Evolutionary conservation across 2,329 filamentous ascomycete genomes (phyloP), one percentile per base, ranked within the genome.

Genomic region (Laburnicola sp.): DNA sequence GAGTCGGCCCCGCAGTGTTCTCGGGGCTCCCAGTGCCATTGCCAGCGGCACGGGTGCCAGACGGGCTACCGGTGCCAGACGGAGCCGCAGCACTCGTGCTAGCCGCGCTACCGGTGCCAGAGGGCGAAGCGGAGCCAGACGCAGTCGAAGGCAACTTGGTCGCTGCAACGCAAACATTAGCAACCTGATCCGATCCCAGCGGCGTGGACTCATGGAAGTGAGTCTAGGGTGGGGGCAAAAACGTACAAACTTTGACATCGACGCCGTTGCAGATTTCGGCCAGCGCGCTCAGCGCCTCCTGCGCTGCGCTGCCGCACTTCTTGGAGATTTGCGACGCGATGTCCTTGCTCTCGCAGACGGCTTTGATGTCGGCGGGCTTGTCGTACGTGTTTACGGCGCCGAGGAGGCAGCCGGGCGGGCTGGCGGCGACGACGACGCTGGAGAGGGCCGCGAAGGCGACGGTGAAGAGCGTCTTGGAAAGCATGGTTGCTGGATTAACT

Each of bases 161-260:
- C n/a, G 62, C 56, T 62, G 41, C 30, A 16, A 16, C 27, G 11
- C 16, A 3, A 16, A 31, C 7, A 16, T 41, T 3, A 25, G 11
- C 5, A 45, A 44, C 23, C 9, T 6, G 28, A 32, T 21, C 25
- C 36, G 10, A 28, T 32, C 26, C 30, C 26, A 40, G 28, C 11
- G 4, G 30, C 22, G 5, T 10, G 25, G 16, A 16, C 16, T 16
- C 16, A 16, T 16, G 1, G 16, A 16, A 16, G 16, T 16, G 16
- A 16, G 16, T 16, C 6, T 30, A 6, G 16, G 30, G 21, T 27
- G 23, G 11, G 41, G 7, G 32, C 31, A 11, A 35, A 25, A 26
- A 68, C 67, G 35, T 64, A 70, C 67, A 53, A 53, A 69, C 58
- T 56, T 69, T 54, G 16, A 68, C 62, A 6, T 60, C 64, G 31